phyloP scores from a whole-genome alignment of 164 flowering plant genomes.

The Euptelea pleiosperma region DNA sequence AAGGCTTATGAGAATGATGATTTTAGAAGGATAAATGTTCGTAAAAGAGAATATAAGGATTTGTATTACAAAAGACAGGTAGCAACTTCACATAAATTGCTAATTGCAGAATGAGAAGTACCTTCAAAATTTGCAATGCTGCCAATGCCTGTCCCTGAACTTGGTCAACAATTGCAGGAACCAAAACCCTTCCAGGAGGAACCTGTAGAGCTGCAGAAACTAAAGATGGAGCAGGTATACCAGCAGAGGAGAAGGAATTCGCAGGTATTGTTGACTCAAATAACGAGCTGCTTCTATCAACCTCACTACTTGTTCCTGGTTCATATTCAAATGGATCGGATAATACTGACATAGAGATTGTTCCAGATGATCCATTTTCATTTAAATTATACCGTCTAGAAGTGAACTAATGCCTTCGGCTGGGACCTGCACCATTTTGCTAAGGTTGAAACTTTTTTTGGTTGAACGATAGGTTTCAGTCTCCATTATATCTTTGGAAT shows the following conservation, averaged over 20 bases:
- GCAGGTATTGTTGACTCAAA: constrained; percentile 35
- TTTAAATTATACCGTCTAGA: constrained; percentile 25
- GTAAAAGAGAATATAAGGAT: background rate
- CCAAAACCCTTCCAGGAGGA: constrained; percentile 83
- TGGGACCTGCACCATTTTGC: constrained; percentile 24
- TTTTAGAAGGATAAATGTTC: too few species aligned
- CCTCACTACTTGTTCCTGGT: constrained; percentile 29
- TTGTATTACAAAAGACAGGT: background rate
- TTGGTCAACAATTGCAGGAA: constrained; percentile 87
- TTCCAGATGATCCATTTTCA: constrained; percentile 30
- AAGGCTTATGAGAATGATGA: too few species aligned
- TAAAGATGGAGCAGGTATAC: constrained; percentile 92
- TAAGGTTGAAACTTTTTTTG: constrained; percentile 25
- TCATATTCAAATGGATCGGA: constrained; percentile 31
- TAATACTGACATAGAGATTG: constrained; percentile 26
- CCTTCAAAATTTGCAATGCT: constrained; percentile 92
- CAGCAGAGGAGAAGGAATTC: constrained; percentile 56
- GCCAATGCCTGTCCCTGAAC: constrained; percentile 84
- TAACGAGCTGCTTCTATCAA: constrained; percentile 26
- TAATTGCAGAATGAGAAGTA: too few species aligned
- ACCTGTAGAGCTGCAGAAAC: constrained; percentile 80
- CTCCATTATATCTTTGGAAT: constrained; percentile 22
- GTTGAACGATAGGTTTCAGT: constrained; percentile 20
- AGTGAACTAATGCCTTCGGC: constrained; percentile 27
- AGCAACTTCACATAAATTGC: too few species aligned